Conservation (phyloP, 768 basidiomycete species). For the Podaxis pistillaris region DNA sequence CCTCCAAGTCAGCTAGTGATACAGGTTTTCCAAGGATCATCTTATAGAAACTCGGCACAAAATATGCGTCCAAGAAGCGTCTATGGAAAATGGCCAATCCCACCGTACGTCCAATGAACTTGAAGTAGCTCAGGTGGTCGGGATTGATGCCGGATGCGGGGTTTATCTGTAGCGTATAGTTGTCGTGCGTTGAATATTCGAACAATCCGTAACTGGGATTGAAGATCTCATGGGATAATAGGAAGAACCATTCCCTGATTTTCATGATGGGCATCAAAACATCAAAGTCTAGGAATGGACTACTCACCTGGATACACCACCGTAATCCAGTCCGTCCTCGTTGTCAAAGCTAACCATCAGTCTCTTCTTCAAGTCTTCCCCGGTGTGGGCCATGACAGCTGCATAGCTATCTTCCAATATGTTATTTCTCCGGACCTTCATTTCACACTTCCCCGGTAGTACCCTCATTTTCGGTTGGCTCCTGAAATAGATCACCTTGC, state of each 20-base stretch:
- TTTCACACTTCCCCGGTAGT: constrained; percentile 78
- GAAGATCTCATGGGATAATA: constrained; percentile 81
- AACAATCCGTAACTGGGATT: constrained; percentile 82
- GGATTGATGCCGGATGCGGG: constrained; percentile 74
- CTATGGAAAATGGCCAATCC: constrained; percentile 78
- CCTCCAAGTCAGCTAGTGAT: constrained; percentile 62
- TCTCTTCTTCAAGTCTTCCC: constrained; percentile 67
- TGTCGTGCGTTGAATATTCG: constrained; percentile 78
- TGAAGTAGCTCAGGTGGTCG: constrained; percentile 78
- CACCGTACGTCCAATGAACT: constrained; percentile 73
- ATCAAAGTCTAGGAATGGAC: background rate
- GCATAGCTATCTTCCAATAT: constrained; percentile 87
- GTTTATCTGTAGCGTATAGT: constrained; percentile 80
- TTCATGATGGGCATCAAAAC: constrained; percentile 13
- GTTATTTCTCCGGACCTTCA: constrained; percentile 77
- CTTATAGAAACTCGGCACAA: constrained; percentile 81
- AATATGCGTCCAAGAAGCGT: constrained; percentile 77
- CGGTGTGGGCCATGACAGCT: constrained; percentile 78
- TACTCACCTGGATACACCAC: constrained; percentile 67
- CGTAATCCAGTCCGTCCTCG: constrained; percentile 79
- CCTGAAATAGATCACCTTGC: constrained; percentile 92
- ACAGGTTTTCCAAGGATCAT: constrained; percentile 66
- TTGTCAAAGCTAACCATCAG: constrained; percentile 77
- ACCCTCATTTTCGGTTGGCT: constrained; percentile 83
- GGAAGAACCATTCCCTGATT: constrained; percentile 81